Evolutionary conservation across 768 basidiomycete species (phyloP), one percentile per base, ranked within the genome.

Genomic region (Baorangia bicolor): DNA sequence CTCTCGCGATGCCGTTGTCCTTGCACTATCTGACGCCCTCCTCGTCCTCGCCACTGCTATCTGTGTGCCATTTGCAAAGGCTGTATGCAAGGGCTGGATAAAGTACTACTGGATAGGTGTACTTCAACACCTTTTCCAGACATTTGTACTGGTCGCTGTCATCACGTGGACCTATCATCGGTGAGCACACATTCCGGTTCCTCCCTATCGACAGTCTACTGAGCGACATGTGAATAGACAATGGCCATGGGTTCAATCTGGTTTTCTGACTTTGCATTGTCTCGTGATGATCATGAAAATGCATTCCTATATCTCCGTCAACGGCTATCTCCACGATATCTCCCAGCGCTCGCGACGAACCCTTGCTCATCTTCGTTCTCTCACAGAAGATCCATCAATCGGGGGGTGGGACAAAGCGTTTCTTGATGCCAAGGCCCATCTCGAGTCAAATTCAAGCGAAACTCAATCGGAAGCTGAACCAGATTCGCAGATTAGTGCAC

Each of bases 241-340:
- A 64, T 98, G 95, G 95, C 94, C 93, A 34, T 98, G 95, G 95
- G 95, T 98, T 6, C 95, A 98, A 68, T 91, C 90, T 6, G 94
- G 92, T 7, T 95, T 90, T 71, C 75, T 94, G 46, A 95, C 90
- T 1, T 72, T 94, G 46, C 95, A 98, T 68, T 85, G 90, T 10
- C 76, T 98, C 21, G 91, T 87, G 56, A 87, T 94, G 86, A 82
- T 94, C 63, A 94, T 94, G 92, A 92, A 97, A 74, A 88, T 96
- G 79, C 95, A 99, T 71, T 97, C 94, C 5, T 99, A 98, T 73
- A 83, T 90, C 70, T 81, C 87, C 21, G 82, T 88, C 40, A 98
- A 98, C 66, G 93, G 96, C 6, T 85, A 91, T 62, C 83, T 97
- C 21, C 82, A 88, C 56, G 69, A 73, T 9, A 74, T 81, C 13